phyloP scores from a whole-genome alignment of 495 filamentous ascomycete species.

The Trichoderma virens region DNA sequence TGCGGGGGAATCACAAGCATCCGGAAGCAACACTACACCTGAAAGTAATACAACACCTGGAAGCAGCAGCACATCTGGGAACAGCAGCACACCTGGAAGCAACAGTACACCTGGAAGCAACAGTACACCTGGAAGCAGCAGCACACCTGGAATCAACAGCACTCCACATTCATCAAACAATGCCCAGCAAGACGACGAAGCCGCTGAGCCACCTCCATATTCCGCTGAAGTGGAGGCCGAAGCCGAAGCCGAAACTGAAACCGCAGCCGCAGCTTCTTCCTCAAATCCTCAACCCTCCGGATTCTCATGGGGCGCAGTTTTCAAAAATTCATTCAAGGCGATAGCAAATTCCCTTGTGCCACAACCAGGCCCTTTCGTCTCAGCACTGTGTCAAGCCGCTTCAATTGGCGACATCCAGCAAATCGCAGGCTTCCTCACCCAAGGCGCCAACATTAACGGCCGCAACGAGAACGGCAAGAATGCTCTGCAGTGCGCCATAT shows the following conservation, averaged over 20 bases:
- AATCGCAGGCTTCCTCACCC: slow-evolving; percentile 12
- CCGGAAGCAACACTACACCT: background rate
- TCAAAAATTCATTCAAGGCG: slow-evolving; percentile 12
- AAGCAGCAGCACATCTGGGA: background rate
- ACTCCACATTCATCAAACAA: background rate
- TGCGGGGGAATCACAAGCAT: background rate
- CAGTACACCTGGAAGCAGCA: no score
- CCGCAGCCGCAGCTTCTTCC: background rate
- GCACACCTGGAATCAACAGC: background rate
- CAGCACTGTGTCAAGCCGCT: slow-evolving; percentile 14
- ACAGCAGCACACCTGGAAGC: no score
- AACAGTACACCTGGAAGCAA: background rate
- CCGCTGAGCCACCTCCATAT: background rate
- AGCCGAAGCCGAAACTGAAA: background rate
- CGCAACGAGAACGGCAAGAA: slow-evolving; percentile 14
- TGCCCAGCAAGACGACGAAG: background rate
- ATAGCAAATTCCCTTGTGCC: slow-evolving; percentile 6
- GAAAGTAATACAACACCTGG: background rate
- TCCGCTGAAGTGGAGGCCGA: no score
- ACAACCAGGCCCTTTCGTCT: slow-evolving; percentile 14
- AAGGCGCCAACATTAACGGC: slow-evolving; percentile 16
- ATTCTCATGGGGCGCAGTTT: background rate
- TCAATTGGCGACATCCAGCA: slow-evolving; percentile 13
- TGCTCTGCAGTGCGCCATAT: slow-evolving; percentile 13
- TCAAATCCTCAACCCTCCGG: background rate